Evolutionary conservation across 176 grass and related monocot genomes (phyloP), one percentile per base, ranked within the genome.

Genomic region (Thalia dealbata): DNA sequence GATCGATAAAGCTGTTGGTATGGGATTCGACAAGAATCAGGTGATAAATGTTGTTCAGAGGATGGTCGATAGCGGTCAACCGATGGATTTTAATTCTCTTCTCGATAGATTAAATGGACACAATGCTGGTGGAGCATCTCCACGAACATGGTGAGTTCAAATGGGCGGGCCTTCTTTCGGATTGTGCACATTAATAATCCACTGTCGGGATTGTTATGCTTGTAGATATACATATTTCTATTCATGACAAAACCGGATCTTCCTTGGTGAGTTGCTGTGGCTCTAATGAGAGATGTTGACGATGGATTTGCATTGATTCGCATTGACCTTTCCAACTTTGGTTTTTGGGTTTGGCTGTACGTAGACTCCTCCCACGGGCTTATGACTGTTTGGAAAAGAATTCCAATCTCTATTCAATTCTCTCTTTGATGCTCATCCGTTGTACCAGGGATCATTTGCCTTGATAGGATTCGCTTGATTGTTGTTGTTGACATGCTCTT

Each of bases 21-120:
- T 99, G 90, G 87, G 87, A 64, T 93, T 91, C 73, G 69, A 76
- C 22, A 99, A 82, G 46, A 88, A 99, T 76, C 90, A 84, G 23
- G 85, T 72, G 18, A 78, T 74, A 14, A 84, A 63, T 78, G 80
- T 90, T 82, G 81, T 74, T 2, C 52, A 86, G 30, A 81, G 83
- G 41, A 85, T 88, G 81, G 72, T 64, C 2, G 63, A 79, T 3
- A 73, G 81, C n/a, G 90, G 95, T 12, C 87, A 93, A 72, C 83
- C 78, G 44, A 70, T 88, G 76, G 90, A 93, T 69, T 91, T 83
- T 61, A 91, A 83, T 80, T 23, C 76, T 81, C 73, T 87, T 81
- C 90, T 85, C 21, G 95, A 99, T 52, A 81, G 79, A 81, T 64
- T 85, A 69, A 88, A 87, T 77, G 84, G 80, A 19, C 73, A 73